Conservation (phyloP, 805 yeast species). For the Kuraishia molischiana region DNA sequence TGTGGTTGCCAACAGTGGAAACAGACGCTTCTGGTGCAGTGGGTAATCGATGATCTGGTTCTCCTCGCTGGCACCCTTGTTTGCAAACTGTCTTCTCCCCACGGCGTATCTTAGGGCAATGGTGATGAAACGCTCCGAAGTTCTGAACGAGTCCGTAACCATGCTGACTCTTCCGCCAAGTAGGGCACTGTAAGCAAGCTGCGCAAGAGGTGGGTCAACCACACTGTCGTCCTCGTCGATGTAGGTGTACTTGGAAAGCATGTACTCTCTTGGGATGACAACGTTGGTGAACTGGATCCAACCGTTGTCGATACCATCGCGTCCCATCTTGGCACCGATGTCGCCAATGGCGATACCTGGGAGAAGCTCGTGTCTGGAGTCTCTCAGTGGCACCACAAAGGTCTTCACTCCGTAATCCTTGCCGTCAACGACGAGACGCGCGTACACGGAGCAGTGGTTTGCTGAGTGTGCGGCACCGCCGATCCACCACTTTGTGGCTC, state of each 20-base stretch:
- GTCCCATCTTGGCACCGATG: slow-evolving; percentile 92
- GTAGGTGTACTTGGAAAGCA: slow-evolving; percentile 73
- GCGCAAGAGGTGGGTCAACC: slow-evolving; percentile 75
- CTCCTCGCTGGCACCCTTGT: slow-evolving; percentile 39
- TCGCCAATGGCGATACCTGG: slow-evolving; percentile 87
- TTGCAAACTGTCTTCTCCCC: slow-evolving; percentile 77
- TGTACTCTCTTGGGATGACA: slow-evolving; percentile 70
- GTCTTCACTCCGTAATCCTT: slow-evolving; percentile 90
- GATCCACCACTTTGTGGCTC: slow-evolving; percentile 98
- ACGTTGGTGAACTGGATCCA: slow-evolving; percentile 91
- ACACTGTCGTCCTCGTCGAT: slow-evolving; percentile 64
- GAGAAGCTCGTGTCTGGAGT: slow-evolving; percentile 54
- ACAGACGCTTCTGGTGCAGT: slow-evolving; percentile 76
- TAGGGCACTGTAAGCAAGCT: slow-evolving; percentile 79
- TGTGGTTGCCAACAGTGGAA: slow-evolving; percentile 76
- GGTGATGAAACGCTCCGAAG: slow-evolving; percentile 69
- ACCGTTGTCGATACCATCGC: slow-evolving; percentile 93
- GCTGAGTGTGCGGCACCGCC: slow-evolving; percentile 97
- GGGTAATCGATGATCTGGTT: slow-evolving; percentile 79
- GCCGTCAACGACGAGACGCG: slow-evolving; percentile 71
- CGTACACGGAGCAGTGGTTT: slow-evolving; percentile 78
- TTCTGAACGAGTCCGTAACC: slow-evolving; percentile 79
- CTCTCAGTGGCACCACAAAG: slow-evolving; percentile 85
- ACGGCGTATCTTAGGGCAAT: slow-evolving; percentile 86
- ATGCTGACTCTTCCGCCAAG: slow-evolving; percentile 83